Conservation (phyloP, 768 basidiomycete genomes). For the Tricholoma sp. region DNA sequence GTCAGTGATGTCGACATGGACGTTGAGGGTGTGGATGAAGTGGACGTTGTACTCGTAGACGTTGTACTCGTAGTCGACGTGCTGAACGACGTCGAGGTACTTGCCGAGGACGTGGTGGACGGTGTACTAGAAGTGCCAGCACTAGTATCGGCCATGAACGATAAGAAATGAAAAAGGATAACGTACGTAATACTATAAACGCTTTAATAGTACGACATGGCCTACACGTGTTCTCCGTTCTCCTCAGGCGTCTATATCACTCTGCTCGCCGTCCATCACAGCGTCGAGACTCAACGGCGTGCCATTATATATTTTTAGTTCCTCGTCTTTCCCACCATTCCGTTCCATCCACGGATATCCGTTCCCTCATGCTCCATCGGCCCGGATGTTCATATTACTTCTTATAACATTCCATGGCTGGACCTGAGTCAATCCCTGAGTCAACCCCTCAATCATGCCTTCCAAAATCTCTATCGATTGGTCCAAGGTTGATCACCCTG, state of each 20-base stretch:
- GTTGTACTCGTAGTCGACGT: conserved; percentile 4
- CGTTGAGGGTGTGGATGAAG: conserved; percentile 10
- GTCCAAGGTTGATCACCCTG: conserved; percentile 63
- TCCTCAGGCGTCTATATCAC: too few species aligned
- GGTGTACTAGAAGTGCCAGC: conserved; percentile 3
- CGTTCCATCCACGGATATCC: not conserved
- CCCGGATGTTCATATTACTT: not conserved
- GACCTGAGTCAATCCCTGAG: too few species aligned
- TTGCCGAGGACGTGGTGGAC: conserved; percentile 5
- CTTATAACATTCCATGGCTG: not conserved
- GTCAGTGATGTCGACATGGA: conserved; percentile 9
- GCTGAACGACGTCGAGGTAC: conserved; percentile 10
- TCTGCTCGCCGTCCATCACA: not conserved
- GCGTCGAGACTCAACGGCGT: not conserved
- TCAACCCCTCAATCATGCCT: conserved; percentile 19
- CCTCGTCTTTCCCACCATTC: conserved; percentile 3
- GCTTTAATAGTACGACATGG: not conserved
- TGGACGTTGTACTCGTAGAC: conserved; percentile 4
- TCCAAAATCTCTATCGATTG: conserved; percentile 38
- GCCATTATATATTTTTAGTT: too few species aligned
- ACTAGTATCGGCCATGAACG: not conserved
- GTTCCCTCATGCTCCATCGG: not conserved
- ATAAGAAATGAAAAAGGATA: not conserved
- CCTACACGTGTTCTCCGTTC: not conserved
- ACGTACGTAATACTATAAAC: conserved; percentile 1